These are phyloP conservation scores for Asterophora parasitica DNA, from an alignment of 768 basidiomycete species.

Conservation along the genomic window DNA sequence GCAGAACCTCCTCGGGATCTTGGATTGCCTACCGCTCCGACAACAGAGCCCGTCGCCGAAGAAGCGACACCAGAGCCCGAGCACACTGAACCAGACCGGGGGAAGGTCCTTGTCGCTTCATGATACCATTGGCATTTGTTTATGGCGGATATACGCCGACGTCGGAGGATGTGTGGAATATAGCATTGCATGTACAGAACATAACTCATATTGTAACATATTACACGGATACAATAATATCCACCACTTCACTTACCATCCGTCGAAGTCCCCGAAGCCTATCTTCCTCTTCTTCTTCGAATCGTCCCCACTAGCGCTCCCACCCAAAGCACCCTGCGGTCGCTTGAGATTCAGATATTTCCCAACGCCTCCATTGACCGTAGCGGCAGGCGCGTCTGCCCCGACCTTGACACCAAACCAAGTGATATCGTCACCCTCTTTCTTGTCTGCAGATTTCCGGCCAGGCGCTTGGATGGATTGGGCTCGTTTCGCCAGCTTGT, in stretches of 20 bases:
- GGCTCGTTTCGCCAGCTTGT: conserved; percentile 61
- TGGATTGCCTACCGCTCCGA: conserved; percentile 53
- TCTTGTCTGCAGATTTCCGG: conserved; percentile 38
- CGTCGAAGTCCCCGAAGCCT: conserved; percentile 90
- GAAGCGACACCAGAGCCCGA: conserved; percentile 17
- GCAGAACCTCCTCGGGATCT: conserved; percentile 24
- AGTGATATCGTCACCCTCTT: conserved; percentile 65
- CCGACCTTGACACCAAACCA: conserved; percentile 92
- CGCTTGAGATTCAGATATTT: conserved; percentile 69
- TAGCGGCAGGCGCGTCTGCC: conserved; percentile 28
- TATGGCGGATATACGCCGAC: neutral
- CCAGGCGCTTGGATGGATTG: conserved; percentile 32
- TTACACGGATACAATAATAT: conserved; percentile 5
- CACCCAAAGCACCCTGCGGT: conserved; percentile 24
- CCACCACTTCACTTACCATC: conserved; percentile 48
- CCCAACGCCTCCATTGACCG: conserved; percentile 55
- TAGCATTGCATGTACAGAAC: conserved; percentile 2
- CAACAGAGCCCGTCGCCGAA: conserved; percentile 33
- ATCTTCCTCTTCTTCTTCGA: conserved; percentile 75
- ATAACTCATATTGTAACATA: conserved; percentile 4
- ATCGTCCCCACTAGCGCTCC: conserved; percentile 32
- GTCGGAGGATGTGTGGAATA: neutral
- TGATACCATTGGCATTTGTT: conserved; percentile 11
- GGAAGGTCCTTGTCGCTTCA: conserved; percentile 30
- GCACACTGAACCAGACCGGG: conserved; percentile 14